Evolutionary conservation across 163 green algal genomes (phyloP), one percentile per base, ranked within the genome.

Genomic region (Volvox carteri): DNA sequence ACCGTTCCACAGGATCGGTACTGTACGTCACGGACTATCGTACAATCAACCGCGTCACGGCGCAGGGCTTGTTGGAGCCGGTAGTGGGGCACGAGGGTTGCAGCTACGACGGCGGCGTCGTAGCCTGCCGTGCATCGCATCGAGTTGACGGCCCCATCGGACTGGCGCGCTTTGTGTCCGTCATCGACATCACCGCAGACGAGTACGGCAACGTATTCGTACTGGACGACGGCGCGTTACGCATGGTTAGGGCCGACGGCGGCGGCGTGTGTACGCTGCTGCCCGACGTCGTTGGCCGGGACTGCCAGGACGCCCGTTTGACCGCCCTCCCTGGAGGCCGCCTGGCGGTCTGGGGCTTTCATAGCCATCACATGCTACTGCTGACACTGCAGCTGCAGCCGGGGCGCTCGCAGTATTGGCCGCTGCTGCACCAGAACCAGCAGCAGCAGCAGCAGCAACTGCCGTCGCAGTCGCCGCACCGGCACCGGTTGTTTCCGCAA

Each of bases 181-280:
- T 85, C 37, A 37, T 9, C 23, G 52, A 73, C 52, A 46, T 85
- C 25, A 52, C 77, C 52, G 52, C 77, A 33, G 77, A 85, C 77
- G 77, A 73, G 52, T 56, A 56, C 77, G 77, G 77, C 77, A 73
- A 85, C 52, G 77, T 85, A 23, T 85, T 58, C 77, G 50, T 85
- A 28, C 52, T 85, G 35, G 77, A 85, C 54, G 54, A 62, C 33
- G 54, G 52, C 0, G 25, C 50, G 77, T 52, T 85, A 52, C 52
- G 77, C 4, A 35, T 73, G 52, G 37, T 85, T 35, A 18, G 52
- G 35, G 30, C 5, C 9, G 52, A 11, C 19, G 77, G 12, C 33
- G 50, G 50, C 52, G 18, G 5, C 30, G 77, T 85, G 8, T 48
- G 75, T 44, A 80, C 73, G 4, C 44, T 80, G 73, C 19, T 80